Percentiles rank a stretch among this genome's conserved stretches.
Evolutionary conservation across 2,329 filamentous ascomycete species (phyloP).

Genomic region (Calonectria montana): DNA sequence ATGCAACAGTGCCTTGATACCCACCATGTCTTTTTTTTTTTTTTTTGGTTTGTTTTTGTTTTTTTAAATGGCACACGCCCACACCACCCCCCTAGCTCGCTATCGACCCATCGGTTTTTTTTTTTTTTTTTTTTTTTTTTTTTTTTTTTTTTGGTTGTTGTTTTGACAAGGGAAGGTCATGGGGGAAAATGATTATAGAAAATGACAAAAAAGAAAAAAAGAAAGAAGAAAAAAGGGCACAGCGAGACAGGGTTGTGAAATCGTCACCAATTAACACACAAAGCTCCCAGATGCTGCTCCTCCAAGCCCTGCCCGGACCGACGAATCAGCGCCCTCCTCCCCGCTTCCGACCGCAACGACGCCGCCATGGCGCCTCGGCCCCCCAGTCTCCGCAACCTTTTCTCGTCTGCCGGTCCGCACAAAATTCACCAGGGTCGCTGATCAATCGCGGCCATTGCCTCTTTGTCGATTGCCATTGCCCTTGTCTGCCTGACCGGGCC

Average conservation of each 20-base stretch:
- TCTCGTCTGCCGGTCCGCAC: not conserved
- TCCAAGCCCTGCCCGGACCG: not conserved
- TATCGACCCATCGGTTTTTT: not conserved
- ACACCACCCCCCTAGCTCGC: not conserved
- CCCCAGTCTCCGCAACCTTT: slow-evolving; percentile 2
- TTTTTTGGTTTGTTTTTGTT: too few species aligned
- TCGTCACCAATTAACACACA: not conserved
- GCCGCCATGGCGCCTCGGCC: not conserved
- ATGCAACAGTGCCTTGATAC: not conserved
- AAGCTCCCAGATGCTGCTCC: not conserved
- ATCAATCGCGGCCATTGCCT: not conserved
- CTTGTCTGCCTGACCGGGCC: not conserved
- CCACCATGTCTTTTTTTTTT: too few species aligned
- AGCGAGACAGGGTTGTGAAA: not conserved
- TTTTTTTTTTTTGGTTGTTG: too few species aligned
- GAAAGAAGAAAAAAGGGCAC: not conserved
- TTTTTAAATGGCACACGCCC: not conserved
- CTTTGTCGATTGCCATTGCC: slow-evolving; percentile 1
- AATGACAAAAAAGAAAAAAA: too few species aligned
- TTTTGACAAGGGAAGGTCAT: too few species aligned
- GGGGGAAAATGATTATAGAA: too few species aligned
- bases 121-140: too few species aligned
- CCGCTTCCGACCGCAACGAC: slow-evolving; percentile 1
- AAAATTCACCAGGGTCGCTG: not conserved
- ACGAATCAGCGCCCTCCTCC: not conserved